These are phyloP conservation scores for Colletotrichum viniferum DNA, from an alignment of 2,329 filamentous ascomycete species.

Conservation along the genomic window DNA sequence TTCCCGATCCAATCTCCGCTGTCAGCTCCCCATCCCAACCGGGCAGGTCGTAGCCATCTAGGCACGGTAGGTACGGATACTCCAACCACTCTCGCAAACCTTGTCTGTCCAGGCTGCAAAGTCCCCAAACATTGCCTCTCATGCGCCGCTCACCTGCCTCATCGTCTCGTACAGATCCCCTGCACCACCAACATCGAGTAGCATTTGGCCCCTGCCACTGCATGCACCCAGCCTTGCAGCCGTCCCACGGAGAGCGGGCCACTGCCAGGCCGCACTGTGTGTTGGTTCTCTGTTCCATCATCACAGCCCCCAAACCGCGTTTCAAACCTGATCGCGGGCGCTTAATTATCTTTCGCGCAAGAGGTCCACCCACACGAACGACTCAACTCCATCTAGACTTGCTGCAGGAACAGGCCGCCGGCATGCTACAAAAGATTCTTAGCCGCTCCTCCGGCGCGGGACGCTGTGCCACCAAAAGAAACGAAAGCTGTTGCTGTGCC, in stretches of 20 bases:
- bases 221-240: background rate
- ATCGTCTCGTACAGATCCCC: background rate
- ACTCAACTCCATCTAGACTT: background rate
- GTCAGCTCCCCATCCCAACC: background rate
- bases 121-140: background rate
- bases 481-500: background rate
- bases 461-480: background rate
- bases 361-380: background rate
- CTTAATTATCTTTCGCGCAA: background rate
- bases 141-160: background rate
- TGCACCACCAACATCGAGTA: background rate
- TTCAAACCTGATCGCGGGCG: background rate
- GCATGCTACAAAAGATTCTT: background rate
- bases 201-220: background rate
- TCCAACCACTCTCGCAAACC: background rate
- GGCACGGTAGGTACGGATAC: too few species aligned
- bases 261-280: background rate
- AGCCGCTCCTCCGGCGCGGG: background rate
- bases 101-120: background rate
- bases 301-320: background rate
- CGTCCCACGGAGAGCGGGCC: background rate
- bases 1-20: background rate
- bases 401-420: background rate
- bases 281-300: background rate
- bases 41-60: background rate